Evolutionary conservation across 345 rosid species (phyloP), one percentile per base, ranked within the genome.

Genomic region (Limnanthes douglasii): DNA sequence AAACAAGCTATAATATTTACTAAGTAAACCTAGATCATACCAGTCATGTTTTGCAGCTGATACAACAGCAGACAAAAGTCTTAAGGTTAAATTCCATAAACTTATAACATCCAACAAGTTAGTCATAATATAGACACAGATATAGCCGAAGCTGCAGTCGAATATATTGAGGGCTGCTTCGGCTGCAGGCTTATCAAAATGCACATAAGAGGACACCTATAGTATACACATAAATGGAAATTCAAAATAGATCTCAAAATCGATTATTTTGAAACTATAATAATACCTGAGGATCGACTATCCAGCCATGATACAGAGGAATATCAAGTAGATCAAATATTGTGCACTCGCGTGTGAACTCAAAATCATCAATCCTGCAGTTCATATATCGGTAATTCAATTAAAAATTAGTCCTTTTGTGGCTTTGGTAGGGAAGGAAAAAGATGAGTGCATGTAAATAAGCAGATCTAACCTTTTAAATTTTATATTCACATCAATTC

Each of bases 271-370:
- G 22, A 9, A 41, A 32, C 4, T 19, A 11, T 5, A 11, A 4
- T 31, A 11, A 62, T 67, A 80, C 99, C 92, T 73, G 93, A 37
- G 90, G 74, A 76, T 92, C 96, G 57, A 78, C 93, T 48, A 92
- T 85, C 99, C 99, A 92, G 51, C 96, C 99, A 68, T 92, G 99
- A 61, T 68, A 86, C 11, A 85, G 46, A 29, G 93, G 95, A 57
- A 92, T 85, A 72, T 81, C 95, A 26, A 92, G 84, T 51, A 92
- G 68, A 68, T 85, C 96, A 78, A 81, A 92, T 58, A 92, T 92
- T 22, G 96, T 96, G 58, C 96, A 78, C 46, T 81, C 99, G 15
- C 62, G 86, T 33, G 99, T 92, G 53, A 81, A 85, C 73, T 92
- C 99, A 31, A 92, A 92, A 69, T 85, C 99, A 66, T 70, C 76